Base-by-base conservation (phyloP, 345 rosid species). In the Hypericum androsaemum region DNA sequence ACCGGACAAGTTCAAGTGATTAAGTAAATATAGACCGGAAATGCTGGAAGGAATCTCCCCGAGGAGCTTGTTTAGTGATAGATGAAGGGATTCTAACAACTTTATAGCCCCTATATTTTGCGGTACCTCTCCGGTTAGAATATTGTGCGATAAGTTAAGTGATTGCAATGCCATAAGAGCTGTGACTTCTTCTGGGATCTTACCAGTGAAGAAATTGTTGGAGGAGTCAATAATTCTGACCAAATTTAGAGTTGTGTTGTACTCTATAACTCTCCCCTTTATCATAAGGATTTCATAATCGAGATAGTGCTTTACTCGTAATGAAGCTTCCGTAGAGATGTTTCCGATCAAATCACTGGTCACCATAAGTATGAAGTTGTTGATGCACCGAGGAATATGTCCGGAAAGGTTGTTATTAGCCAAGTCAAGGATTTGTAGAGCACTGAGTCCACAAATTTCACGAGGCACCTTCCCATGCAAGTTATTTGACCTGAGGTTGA, bases 351-450 rank as follows among this genome's bases (percentile, higher is more conserved):
- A 10, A 44, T 12, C 5, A 39, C 5, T 6, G 12, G 8, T n/a
- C 13, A 13, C 50, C 55, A 48, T 52, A 7, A 37, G 40, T 4
- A 9, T 43, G 0, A 60, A 50, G 36, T 50, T 50, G 40, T 4
- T 8, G 28, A 66, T 22, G 14, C 58, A 55, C 6, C 13, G 49
- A 3, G 61, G 65, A 16, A 67, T 22, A 5, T 10, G 11, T 10
- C 52, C 62, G 0, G 58, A 56, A 4, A 56, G 37, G 13, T 17
- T 56, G 52, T 42, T 67, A 2, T 37, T 0, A 5, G 66, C 58
- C 9, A 66, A 49, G 37, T 66, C 71, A 10, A 50, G 6, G 1
- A 60, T 44, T 0, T 45, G 54, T 5, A 45, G 45, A 35, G 7
- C 39, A 49, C n/a, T 10, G 0, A 43, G 7, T 2, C 7, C 7